phyloP scores from a whole-genome alignment of 345 rosid species.

The Cardamine chenopodiifolia region DNA sequence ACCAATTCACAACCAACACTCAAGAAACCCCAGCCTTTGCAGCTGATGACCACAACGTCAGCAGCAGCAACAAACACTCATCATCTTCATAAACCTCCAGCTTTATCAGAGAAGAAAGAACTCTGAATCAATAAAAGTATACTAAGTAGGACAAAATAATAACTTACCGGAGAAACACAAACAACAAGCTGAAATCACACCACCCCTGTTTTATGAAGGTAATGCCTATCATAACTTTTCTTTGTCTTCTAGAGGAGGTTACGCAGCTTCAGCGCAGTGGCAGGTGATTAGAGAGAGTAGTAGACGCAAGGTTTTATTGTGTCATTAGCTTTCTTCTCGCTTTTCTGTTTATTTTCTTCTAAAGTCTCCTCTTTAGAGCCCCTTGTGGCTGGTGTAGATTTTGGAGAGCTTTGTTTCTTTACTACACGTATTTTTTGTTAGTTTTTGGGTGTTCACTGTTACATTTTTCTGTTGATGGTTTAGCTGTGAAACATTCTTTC shows the following conservation, averaged over 20 bases:
- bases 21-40: conserved; percentile 28
- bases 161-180: conserved; percentile 36
- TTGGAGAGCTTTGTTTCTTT: conserved; percentile 32
- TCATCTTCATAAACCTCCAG: conserved; percentile 47
- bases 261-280: conserved; percentile 20
- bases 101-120: conserved; percentile 43
- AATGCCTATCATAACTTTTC: conserved; percentile 26
- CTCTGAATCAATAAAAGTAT: conserved; percentile 15
- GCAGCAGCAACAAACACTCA: conserved; percentile 39
- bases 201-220: conserved; percentile 17
- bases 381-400: conserved; percentile 32
- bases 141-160: conserved; percentile 25
- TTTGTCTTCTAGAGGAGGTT: background rate
- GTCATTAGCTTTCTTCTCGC: conserved; percentile 28
- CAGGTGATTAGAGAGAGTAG: conserved; percentile 26
- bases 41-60: conserved; percentile 44
- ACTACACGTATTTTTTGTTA: conserved; percentile 12
- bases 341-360: conserved; percentile 7
- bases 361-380: conserved; percentile 31
- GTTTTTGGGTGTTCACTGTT: conserved; percentile 17
- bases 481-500: conserved; percentile 6
- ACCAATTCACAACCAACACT: conserved; percentile 35
- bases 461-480: conserved; percentile 8
- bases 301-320: conserved; percentile 27
- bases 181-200: conserved; percentile 10